Conservation (phyloP, 768 basidiomycete species). For the Auriscalpium orientale region DNA sequence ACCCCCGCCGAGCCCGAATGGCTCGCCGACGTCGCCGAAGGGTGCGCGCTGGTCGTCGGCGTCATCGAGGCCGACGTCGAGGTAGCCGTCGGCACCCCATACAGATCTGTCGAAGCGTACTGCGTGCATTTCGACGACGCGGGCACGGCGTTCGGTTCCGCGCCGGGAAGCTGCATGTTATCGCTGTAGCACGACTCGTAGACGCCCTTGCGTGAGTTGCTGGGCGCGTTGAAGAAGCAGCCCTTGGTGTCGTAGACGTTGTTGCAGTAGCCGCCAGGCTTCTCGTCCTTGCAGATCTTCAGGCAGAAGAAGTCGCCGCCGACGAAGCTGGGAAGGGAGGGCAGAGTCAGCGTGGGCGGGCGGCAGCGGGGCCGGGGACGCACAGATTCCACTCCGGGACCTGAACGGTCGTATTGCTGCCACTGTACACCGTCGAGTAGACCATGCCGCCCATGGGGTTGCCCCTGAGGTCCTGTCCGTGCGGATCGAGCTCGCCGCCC, state of each 20-base stretch:
- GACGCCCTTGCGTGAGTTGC: constrained; percentile 44
- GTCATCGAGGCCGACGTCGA: constrained; percentile 3
- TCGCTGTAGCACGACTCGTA: constrained; percentile 65
- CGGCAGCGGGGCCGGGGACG: constrained; percentile 14
- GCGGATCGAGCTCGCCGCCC: constrained; percentile 75
- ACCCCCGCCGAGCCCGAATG: constrained; percentile 5
- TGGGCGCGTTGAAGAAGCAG: constrained; percentile 71
- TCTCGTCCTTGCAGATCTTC: constrained; percentile 63
- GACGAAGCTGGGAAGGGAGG: constrained; percentile 49
- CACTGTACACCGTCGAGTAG: constrained; percentile 49
- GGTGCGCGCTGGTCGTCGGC: constrained; percentile 1
- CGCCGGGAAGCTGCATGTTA: constrained; percentile 51
- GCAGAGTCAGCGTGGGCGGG: not conserved
- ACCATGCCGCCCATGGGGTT: constrained; percentile 72
- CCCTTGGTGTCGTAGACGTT: constrained; percentile 74
- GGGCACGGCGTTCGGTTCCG: constrained; percentile 32
- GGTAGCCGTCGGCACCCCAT: constrained; percentile 16
- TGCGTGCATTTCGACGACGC: constrained; percentile 38
- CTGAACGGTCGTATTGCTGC: constrained; percentile 42
- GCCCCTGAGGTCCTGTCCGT: constrained; percentile 70
- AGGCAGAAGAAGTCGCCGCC: constrained; percentile 59
- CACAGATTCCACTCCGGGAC: constrained; percentile 65
- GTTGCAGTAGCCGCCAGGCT: constrained; percentile 50
- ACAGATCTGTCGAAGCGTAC: constrained; percentile 30
- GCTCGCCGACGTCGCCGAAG: constrained; percentile 2